These are phyloP conservation scores for Arthroderma sp. DNA, from an alignment of 2,329 filamentous ascomycete species.

Conservation along the genomic window DNA sequence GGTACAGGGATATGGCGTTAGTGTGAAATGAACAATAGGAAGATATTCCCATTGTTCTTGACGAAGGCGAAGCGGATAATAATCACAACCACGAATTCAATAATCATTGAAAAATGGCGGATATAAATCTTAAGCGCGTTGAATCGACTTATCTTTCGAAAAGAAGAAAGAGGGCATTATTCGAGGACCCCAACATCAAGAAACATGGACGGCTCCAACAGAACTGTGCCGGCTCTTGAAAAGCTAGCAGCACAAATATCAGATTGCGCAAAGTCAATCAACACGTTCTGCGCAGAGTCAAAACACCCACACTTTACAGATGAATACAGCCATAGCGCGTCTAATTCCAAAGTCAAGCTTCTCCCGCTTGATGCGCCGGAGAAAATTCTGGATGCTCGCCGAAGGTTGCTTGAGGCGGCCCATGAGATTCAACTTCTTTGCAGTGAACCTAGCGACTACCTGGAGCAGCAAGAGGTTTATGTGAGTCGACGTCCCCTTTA, in stretches of 20 bases:
- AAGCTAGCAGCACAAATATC: neutral
- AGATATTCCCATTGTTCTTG: no score
- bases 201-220: no score
- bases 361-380: neutral
- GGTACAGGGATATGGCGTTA: no score
- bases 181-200: no score
- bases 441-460: neutral
- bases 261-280: neutral
- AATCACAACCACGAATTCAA: no score
- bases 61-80: no score
- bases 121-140: no score
- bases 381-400: neutral
- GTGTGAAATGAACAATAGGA: no score
- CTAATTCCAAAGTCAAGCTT: neutral
- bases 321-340: neutral
- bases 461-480: neutral
- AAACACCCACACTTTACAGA: neutral
- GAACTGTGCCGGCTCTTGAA: neutral
- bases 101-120: no score
- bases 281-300: neutral
- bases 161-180: no score
- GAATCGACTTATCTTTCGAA: no score
- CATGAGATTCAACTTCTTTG: neutral
- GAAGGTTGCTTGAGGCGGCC: neutral
- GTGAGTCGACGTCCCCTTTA: neutral